These are phyloP conservation scores for Trichoderma virens DNA, from an alignment of 495 filamentous ascomycete species.

Conservation along the genomic window DNA sequence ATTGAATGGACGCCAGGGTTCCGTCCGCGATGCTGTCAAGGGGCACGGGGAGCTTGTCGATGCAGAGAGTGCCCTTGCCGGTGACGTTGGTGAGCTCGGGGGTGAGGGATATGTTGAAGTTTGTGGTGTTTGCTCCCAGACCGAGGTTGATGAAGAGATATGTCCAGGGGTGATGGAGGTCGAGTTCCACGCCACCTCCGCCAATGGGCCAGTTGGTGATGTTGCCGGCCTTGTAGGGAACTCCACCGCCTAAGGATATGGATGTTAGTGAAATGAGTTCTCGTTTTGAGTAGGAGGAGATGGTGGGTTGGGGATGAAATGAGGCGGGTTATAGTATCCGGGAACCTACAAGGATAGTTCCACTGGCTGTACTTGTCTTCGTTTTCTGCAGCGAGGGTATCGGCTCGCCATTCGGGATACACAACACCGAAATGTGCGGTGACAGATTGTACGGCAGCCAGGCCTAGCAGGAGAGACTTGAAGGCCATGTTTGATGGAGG, in stretches of 20 bases:
- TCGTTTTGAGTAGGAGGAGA: conserved; percentile 5
- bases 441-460: conserved; percentile 28
- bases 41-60: conserved; percentile 41
- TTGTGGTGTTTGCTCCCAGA: conserved; percentile 44
- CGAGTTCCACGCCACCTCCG: conserved; percentile 47
- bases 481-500: conserved; percentile 20
- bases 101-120: conserved; percentile 54
- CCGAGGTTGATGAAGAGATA: conserved; percentile 57
- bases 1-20: conserved; percentile 43
- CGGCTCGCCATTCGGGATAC: conserved; percentile 50
- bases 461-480: conserved; percentile 21
- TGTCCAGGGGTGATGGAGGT: conserved; percentile 46
- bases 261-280: neutral
- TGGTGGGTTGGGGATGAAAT: conserved; percentile 14
- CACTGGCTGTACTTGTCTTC: conserved; percentile 42
- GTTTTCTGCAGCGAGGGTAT: conserved; percentile 31
- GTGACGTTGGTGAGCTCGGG: conserved; percentile 47
- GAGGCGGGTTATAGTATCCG: neutral
- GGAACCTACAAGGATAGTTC: conserved; percentile 44
- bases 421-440: conserved; percentile 51
- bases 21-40: conserved; percentile 40
- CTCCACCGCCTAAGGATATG: conserved; percentile 41
- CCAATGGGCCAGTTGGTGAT: conserved; percentile 54
- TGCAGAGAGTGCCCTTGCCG: conserved; percentile 52
- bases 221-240: conserved; percentile 42